Evolutionary conservation across 2,329 filamentous ascomycete species (phyloP).

Genomic region (Pezicula neosporulosa): DNA sequence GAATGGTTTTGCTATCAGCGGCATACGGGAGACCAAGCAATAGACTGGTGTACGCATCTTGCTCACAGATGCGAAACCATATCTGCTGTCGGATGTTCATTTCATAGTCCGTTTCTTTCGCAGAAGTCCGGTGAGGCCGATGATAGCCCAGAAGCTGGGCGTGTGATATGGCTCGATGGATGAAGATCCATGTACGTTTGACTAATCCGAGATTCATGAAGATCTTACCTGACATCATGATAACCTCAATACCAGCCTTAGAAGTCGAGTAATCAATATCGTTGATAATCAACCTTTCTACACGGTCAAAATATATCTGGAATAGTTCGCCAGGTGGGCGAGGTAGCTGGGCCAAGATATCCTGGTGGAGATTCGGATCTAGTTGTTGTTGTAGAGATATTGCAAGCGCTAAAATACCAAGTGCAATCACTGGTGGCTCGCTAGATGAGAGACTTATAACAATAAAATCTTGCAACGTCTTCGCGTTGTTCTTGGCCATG

Average conservation of each 20-base stretch:
- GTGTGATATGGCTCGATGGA: conserved; percentile 47
- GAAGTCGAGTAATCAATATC: conserved; percentile 27
- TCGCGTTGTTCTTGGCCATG: not conserved
- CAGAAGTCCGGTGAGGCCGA: conserved; percentile 24
- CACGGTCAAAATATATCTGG: conserved; percentile 10
- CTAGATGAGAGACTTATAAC: conserved; percentile 3
- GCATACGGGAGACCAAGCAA: conserved; percentile 49
- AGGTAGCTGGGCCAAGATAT: conserved; percentile 9
- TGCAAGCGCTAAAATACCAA: conserved; percentile 8
- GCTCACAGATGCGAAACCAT: conserved; percentile 33
- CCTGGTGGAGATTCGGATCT: conserved; percentile 3
- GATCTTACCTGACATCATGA: conserved; percentile 45
- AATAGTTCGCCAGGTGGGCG: conserved; percentile 9
- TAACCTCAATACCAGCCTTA: conserved; percentile 48
- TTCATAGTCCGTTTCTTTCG: conserved; percentile 6
- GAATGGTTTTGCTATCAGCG: conserved; percentile 4
- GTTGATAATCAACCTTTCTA: conserved; percentile 10
- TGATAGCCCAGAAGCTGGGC: conserved; percentile 48
- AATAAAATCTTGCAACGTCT: conserved; percentile 8
- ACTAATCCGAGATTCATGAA: conserved; percentile 49
- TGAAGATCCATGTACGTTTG: conserved; percentile 48
- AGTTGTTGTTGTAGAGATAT: conserved; percentile 12
- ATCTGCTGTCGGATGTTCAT: conserved; percentile 20
- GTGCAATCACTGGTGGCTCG: conserved; percentile 6
- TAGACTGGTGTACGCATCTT: conserved; percentile 47